Evolutionary conservation across 176 grass and related monocot species (phyloP).

Genomic region (Alloteropsis semialata): DNA sequence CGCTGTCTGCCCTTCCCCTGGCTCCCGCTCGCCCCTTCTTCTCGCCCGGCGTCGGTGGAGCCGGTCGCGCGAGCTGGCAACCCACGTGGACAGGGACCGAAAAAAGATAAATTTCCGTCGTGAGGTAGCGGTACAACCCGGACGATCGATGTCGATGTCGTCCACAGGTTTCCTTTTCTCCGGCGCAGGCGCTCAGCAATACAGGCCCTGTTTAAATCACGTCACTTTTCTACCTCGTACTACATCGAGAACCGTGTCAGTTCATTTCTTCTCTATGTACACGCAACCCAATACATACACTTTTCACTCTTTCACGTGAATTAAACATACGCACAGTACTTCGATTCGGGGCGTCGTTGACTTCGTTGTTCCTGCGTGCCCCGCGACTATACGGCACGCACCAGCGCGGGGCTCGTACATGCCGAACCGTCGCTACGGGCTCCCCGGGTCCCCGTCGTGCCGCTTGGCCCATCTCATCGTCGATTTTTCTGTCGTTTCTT

Average conservation of each 20-base stretch:
- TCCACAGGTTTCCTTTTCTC: too few species aligned
- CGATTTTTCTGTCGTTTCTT: not conserved
- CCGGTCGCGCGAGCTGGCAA: not conserved
- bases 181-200: too few species aligned
- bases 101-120: not conserved
- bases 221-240: too few species aligned
- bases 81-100: not conserved
- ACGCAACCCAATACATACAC: too few species aligned
- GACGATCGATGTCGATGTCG: not conserved
- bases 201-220: too few species aligned
- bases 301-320: too few species aligned
- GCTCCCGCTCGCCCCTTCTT: too few species aligned
- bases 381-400: not conserved
- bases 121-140: not conserved
- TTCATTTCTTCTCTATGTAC: too few species aligned
- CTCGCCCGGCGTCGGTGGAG: not conserved
- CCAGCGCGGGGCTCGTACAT: not conserved
- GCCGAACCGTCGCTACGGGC: not conserved
- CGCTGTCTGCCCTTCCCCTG: not conserved
- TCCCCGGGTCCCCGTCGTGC: too few species aligned
- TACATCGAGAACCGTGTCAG: too few species aligned
- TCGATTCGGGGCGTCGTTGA: not conserved
- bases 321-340: too few species aligned
- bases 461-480: too few species aligned
- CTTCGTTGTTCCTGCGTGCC: not conserved